A percentile compares a stretch with the other conserved stretches of the same genome.
Evolutionary conservation across 1,284 basidiomycete genomes (phyloP).

Genomic region (Puccinia polysora): DNA sequence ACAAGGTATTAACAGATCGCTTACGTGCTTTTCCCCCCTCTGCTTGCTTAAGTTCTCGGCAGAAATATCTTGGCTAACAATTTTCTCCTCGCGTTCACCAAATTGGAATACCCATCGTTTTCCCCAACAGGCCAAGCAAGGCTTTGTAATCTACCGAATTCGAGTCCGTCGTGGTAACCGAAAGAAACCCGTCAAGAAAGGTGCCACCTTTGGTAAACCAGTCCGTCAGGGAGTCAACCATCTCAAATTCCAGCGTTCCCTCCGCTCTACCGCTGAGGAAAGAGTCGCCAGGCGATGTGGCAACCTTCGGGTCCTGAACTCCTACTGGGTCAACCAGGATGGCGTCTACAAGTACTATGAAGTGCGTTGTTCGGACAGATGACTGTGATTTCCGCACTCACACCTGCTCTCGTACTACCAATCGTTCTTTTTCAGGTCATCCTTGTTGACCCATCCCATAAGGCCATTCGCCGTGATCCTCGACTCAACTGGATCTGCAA

Average conservation of each 20-base stretch:
- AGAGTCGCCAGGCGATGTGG: conserved; percentile 94
- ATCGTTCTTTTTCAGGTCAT: conserved; percentile 88
- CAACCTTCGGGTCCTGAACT: conserved; percentile 84
- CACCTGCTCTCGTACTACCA: conserved; percentile 53
- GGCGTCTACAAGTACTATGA: conserved; percentile 45
- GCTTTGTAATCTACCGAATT: conserved; percentile 95
- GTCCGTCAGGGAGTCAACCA: conserved; percentile 99
- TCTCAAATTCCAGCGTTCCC: conserved; percentile 92
- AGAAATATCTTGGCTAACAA: not conserved
- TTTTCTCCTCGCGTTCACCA: conserved; percentile 12
- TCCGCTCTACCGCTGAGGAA: conserved; percentile 93
- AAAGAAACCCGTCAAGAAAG: conserved; percentile 98
- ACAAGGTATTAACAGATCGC: no score
- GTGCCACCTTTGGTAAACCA: conserved; percentile 98
- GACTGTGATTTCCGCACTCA: conserved; percentile 76
- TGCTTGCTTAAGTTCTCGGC: not conserved
- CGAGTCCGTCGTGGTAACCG: conserved; percentile 97
- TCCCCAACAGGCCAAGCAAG: conserved; percentile 96
- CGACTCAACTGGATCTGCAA: conserved; percentile 99
- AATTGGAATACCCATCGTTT: not conserved
- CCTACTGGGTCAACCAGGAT: conserved; percentile 96
- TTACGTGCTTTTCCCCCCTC: no score
- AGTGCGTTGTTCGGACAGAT: conserved; percentile 1
- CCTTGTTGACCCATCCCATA: conserved; percentile 88
- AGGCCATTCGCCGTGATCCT: conserved; percentile 82